A percentile compares a stretch with the other conserved stretches of the same genome.
Conservation (phyloP, 352 stramenopile species). For the Aphanomyces cochlioides region DNA sequence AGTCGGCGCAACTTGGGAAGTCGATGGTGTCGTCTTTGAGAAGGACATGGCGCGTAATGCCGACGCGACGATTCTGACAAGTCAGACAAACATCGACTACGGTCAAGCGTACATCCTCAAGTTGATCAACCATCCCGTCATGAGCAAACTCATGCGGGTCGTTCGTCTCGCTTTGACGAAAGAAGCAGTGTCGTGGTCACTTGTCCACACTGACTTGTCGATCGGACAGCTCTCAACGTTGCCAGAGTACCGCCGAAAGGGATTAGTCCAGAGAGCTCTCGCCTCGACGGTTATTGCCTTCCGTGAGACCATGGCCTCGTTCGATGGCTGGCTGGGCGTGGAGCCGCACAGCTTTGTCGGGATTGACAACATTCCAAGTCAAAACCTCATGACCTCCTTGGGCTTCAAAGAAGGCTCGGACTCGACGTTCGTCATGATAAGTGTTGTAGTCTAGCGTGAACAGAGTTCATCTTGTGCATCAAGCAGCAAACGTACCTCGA, state of each 20-base stretch:
- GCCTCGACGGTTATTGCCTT: neutral
- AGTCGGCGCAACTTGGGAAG: neutral
- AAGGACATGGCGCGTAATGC: neutral
- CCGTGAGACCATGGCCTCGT: neutral
- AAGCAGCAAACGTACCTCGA: too few species aligned
- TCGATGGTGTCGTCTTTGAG: constrained; percentile 12
- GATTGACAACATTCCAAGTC: constrained; percentile 1
- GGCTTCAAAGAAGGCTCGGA: neutral
- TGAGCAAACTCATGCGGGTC: constrained; percentile 19
- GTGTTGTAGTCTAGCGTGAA: neutral
- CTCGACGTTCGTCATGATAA: neutral
- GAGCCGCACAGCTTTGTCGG: neutral
- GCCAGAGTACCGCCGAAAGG: constrained; percentile 16
- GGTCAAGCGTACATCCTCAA: constrained; percentile 14
- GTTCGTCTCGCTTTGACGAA: constrained; percentile 10
- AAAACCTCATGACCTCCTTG: neutral
- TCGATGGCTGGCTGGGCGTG: neutral
- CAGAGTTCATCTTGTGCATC: too few species aligned
- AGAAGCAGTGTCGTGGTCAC: constrained; percentile 9
- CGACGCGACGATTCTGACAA: constrained; percentile 1
- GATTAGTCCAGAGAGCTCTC: neutral
- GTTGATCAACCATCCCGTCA: constrained; percentile 8
- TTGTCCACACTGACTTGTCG: constrained; percentile 26
- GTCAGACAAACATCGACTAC: constrained; percentile 16
- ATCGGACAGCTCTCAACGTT: constrained; percentile 15